Evolutionary conservation across 2,329 filamentous ascomycete species (phyloP).

Genomic region (Fusarium equiseti): DNA sequence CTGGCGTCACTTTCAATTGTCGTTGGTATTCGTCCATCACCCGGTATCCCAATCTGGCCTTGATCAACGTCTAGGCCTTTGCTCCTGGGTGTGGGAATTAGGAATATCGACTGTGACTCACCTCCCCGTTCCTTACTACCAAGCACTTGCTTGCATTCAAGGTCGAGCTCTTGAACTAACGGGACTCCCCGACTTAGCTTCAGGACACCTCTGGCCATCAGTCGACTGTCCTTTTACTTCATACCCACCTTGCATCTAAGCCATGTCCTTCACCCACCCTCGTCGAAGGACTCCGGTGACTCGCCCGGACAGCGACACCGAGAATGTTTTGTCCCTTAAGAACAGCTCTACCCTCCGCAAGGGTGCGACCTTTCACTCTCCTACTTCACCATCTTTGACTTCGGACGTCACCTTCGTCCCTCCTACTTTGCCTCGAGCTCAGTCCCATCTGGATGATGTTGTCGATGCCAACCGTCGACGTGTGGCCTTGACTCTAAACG

Average conservation of each 20-base stretch:
- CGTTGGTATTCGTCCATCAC: conserved; percentile 40
- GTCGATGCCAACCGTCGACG: conserved; percentile 77
- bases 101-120: conserved; percentile 52
- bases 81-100: conserved; percentile 45
- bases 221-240: conserved; percentile 43
- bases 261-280: conserved; percentile 63
- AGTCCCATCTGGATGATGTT: conserved; percentile 78
- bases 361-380: conserved; percentile 75
- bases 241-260: conserved; percentile 54
- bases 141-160: conserved; percentile 44
- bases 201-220: conserved; percentile 51
- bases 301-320: conserved; percentile 52
- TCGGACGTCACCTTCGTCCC: conserved; percentile 60
- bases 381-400: conserved; percentile 57
- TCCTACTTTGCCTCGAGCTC: conserved; percentile 72
- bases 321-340: conserved; percentile 52
- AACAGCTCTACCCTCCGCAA: conserved; percentile 69
- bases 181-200: conserved; percentile 47
- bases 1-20: conserved; percentile 23
- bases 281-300: conserved; percentile 60
- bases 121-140: conserved; percentile 43
- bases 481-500: conserved; percentile 73
- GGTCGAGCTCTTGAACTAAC: conserved; percentile 48
- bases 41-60: conserved; percentile 35
- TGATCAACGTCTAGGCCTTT: conserved; percentile 42